These are phyloP conservation scores for Fusarium haematococcum DNA, from an alignment of 2,329 filamentous ascomycete genomes.

Conservation along the genomic window DNA sequence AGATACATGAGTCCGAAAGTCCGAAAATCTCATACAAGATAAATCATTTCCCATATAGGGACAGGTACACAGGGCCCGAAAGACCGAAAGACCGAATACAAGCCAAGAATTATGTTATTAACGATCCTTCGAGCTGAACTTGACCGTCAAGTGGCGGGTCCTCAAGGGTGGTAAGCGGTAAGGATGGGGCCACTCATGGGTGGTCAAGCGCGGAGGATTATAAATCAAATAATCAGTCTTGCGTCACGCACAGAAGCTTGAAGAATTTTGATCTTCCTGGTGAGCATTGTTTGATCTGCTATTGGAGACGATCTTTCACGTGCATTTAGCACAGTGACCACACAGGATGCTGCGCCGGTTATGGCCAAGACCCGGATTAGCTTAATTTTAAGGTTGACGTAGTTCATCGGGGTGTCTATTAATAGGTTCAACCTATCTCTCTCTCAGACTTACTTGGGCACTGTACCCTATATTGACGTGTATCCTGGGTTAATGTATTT, in stretches of 20 bases:
- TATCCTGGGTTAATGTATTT: too few species aligned
- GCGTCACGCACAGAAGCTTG: not conserved
- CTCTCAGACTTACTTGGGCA: not conserved
- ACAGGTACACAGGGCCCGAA: not conserved
- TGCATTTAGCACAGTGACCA: not conserved
- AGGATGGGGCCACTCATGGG: not conserved
- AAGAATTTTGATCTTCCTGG: not conserved
- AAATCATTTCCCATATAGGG: not conserved
- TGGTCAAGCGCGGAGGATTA: not conserved
- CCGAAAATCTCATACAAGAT: not conserved
- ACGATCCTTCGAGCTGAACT: not conserved
- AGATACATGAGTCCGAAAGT: not conserved
- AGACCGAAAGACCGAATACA: not conserved
- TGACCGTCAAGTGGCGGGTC: not conserved
- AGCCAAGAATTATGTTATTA: not conserved
- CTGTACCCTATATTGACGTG: not conserved
- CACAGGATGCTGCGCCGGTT: not conserved
- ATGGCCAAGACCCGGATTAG: not conserved
- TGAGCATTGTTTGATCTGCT: not conserved
- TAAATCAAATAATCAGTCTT: not conserved
- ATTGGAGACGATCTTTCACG: not conserved
- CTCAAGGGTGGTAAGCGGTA: not conserved
- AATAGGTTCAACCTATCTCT: not conserved
- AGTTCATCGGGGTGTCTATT: not conserved
- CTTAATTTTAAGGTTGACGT: not conserved